phyloP scores from a whole-genome alignment of 345 rosid genomes.

The Eucalyptus brandiana region DNA sequence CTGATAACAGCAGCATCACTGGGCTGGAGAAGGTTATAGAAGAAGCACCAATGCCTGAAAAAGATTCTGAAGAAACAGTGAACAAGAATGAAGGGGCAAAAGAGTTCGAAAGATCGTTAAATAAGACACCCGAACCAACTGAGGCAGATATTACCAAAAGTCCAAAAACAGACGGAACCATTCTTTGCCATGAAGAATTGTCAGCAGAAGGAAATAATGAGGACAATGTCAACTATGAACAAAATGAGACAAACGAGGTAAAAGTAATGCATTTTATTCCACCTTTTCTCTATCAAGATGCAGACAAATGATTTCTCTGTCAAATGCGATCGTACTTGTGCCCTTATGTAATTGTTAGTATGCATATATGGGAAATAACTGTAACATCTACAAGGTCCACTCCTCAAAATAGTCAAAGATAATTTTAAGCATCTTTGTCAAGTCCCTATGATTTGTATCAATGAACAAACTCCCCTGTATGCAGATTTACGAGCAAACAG shows the following conservation, averaged over 20 bases:
- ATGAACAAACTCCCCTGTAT: not conserved
- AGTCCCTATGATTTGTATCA: not conserved
- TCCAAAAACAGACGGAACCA: not conserved
- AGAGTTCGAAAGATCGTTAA: not conserved
- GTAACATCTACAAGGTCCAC: not conserved
- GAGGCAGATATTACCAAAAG: not conserved
- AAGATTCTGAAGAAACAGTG: not conserved
- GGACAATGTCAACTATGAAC: not conserved
- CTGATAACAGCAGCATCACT: not conserved
- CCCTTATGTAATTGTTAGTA: not conserved
- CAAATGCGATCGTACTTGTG: not conserved
- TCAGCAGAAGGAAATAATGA: not conserved
- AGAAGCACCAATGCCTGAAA: not conserved
- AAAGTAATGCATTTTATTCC: not conserved
- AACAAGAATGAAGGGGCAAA: not conserved
- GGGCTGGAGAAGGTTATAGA: not conserved
- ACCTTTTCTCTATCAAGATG: not conserved
- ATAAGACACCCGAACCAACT: not conserved
- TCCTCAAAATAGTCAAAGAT: not conserved
- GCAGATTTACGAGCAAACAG: not conserved
- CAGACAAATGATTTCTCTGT: not conserved
- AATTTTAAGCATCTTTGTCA: not conserved
- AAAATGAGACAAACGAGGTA: not conserved
- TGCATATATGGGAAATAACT: not conserved
- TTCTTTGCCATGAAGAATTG: not conserved